Evolutionary conservation across 2,329 filamentous ascomycete species (phyloP), one percentile per base, ranked within the genome.

Genomic region (Colletotrichum tabaci): DNA sequence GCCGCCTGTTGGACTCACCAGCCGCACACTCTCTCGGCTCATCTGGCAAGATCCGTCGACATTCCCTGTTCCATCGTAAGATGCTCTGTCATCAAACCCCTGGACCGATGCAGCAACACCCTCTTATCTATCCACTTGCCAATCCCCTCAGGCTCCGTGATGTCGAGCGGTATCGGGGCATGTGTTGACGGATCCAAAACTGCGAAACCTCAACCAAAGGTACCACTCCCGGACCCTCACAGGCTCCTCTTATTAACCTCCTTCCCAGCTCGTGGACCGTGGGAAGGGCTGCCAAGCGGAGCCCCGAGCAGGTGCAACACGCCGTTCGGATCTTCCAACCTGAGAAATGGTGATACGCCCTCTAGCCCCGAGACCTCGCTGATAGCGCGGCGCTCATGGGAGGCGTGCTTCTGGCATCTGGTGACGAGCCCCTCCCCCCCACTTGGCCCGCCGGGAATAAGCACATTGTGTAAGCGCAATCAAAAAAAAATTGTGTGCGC

Each of bases 401-500:
- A 18, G 12, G 47, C n/a, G 21, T 23, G 46, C 46, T n/a, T 49
- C 55, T 21, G 44, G 44, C 10, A 26, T 18, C 13, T n/a, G 40
- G 40, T 58, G 56, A 58, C 26, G 23, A 21, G 18, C 42, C 12
- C 44, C 50, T 10, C 62, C 26, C 62, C 21, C 40, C 68, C 68
- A 68, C 53, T 44, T 68, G 44, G 58, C 18, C 46, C 26, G 13
- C 52, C 68, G 68, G 68, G 58, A 71, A 71, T 64, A 68, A 68
- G 52, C 65, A 44, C 46, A 23, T 42, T 47, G 9, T 46, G 53
- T 42, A 55, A 47, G 46, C 42, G 57, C n/a, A 71, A 58, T 67
- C 26, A 47, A 63, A 38, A 26, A 40, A 23, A 40, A 47, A 23
- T 18, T 21, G 49, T 40, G 10, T 52, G 38, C 21, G 21, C 16